These are phyloP conservation scores for Letharia lupina DNA, from an alignment of 495 filamentous ascomycete species.

Conservation along the genomic window DNA sequence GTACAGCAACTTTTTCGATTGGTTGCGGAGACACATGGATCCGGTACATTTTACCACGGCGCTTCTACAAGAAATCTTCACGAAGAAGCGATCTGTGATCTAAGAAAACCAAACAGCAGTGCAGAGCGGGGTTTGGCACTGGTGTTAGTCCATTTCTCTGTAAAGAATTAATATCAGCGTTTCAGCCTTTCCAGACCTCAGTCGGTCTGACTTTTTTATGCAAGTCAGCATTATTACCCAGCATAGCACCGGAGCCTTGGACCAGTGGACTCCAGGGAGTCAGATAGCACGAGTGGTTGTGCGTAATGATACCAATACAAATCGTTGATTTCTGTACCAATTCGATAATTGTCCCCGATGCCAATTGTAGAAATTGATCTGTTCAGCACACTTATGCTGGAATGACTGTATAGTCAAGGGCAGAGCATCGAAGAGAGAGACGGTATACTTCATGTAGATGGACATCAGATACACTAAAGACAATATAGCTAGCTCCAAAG, in stretches of 20 bases:
- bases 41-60: not conserved
- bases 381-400: not conserved
- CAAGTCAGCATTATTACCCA: not conserved
- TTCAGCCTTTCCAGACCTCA: not conserved
- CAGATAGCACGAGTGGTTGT: not conserved
- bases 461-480: not conserved
- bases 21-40: not conserved
- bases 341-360: not conserved
- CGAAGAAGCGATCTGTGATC: not conserved
- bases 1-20: not conserved
- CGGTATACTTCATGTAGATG: too few relatives aligned
- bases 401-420: not conserved
- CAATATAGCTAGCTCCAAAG: not conserved
- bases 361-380: not conserved
- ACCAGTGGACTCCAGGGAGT: not conserved
- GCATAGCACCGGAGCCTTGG: constrained; percentile 12
- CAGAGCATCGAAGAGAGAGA: too few relatives aligned
- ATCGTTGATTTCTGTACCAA: not conserved
- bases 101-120: not conserved
- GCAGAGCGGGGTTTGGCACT: not conserved
- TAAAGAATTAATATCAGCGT: not conserved
- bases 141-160: not conserved
- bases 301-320: constrained; percentile 7
- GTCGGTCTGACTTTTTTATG: not conserved
- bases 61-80: not conserved